These are phyloP conservation scores for Mariannaea elegans DNA, from an alignment of 2,329 filamentous ascomycete genomes.

Conservation along the genomic window DNA sequence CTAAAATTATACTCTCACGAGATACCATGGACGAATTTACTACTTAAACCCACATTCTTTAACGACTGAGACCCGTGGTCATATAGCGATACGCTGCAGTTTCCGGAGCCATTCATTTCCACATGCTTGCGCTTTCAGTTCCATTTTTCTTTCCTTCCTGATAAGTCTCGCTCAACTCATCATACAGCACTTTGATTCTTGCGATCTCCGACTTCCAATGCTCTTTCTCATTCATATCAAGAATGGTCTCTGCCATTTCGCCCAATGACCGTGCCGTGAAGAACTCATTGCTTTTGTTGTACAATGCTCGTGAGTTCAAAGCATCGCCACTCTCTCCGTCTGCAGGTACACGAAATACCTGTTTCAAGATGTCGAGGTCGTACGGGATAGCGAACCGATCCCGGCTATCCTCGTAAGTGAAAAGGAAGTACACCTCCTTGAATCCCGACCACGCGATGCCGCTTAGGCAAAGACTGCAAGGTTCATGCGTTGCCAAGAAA, in stretches of 20 bases:
- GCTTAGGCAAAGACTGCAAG: constrained; percentile 65
- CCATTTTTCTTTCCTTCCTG: constrained; percentile 57
- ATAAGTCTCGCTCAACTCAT: constrained; percentile 56
- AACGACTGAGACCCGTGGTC: too few relatives aligned
- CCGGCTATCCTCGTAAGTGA: constrained; percentile 66
- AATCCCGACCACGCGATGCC: constrained; percentile 68
- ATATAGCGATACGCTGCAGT: too few relatives aligned
- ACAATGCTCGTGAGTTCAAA: constrained; percentile 53
- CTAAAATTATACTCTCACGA: too few relatives aligned
- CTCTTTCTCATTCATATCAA: constrained; percentile 44
- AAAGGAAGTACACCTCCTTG: constrained; percentile 64
- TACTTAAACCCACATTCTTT: too few relatives aligned
- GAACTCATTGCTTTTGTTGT: constrained; percentile 66
- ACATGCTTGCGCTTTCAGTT: constrained; percentile 56
- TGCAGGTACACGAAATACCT: constrained; percentile 61
- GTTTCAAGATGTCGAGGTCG: constrained; percentile 65
- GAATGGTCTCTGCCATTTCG: constrained; percentile 51
- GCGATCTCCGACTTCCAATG: constrained; percentile 52
- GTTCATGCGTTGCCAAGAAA: constrained; percentile 68
- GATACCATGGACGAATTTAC: too few relatives aligned
- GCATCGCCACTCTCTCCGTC: constrained; percentile 49
- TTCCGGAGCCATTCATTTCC: constrained; percentile 47
- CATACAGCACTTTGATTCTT: constrained; percentile 60
- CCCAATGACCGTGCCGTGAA: constrained; percentile 56
- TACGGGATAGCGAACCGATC: constrained; percentile 65